These are phyloP conservation scores for Lizonia empirigonia DNA, from an alignment of 2,329 filamentous ascomycete species.

Conservation along the genomic window DNA sequence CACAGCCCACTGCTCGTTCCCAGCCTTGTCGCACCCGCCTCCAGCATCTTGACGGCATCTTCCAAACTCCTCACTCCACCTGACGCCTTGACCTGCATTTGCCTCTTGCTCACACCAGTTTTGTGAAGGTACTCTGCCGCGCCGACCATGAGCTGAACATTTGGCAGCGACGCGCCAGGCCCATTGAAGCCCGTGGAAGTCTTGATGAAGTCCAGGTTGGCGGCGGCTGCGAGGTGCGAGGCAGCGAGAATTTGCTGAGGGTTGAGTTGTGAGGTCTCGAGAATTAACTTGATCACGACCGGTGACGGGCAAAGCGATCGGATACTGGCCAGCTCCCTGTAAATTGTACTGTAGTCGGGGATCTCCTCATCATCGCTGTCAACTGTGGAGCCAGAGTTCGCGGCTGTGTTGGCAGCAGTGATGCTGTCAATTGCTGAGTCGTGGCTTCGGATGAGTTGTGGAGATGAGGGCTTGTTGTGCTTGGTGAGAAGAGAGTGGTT, in stretches of 20 bases:
- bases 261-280: constrained; percentile 62
- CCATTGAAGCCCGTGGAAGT: constrained; percentile 66
- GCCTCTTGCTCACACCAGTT: constrained; percentile 32
- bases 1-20: constrained; percentile 62
- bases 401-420: constrained; percentile 42
- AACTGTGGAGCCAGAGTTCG: constrained; percentile 23
- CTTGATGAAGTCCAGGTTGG: constrained; percentile 64
- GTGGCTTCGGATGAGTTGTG: constrained; percentile 15
- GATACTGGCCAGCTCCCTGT: constrained; percentile 59
- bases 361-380: constrained; percentile 29
- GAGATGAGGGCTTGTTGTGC: constrained; percentile 27
- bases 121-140: constrained; percentile 53
- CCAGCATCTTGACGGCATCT: constrained; percentile 60
- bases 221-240: constrained; percentile 57
- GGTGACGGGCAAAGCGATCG: constrained; percentile 54
- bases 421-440: constrained; percentile 43
- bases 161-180: constrained; percentile 57
- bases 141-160: constrained; percentile 61
- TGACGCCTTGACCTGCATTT: constrained; percentile 63
- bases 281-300: constrained; percentile 60
- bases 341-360: constrained; percentile 56
- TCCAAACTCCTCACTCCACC: constrained; percentile 60
- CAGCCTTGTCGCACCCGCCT: constrained; percentile 61
- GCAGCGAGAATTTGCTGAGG: constrained; percentile 59
- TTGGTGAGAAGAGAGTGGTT: constrained; percentile 57